Conservation (phyloP, 2,329 filamentous ascomycete genomes). For the Ophiosphaerella korrae region DNA sequence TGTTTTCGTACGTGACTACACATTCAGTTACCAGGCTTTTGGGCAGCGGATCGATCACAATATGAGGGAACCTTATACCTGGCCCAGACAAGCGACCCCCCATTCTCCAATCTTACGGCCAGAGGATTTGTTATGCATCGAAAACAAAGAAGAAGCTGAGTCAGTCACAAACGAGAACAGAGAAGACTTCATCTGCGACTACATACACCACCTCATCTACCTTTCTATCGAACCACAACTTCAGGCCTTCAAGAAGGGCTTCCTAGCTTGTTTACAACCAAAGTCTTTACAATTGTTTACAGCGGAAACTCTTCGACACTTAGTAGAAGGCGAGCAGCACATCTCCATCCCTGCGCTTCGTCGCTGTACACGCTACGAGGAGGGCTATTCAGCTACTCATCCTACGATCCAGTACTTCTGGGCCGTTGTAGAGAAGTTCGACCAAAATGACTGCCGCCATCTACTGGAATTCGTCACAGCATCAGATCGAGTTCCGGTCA, state of each 20-base stretch:
- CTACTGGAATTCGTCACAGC: conserved; percentile 95
- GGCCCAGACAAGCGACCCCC: neutral
- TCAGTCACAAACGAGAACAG: conserved; percentile 84
- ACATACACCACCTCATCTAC: conserved; percentile 81
- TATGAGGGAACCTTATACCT: conserved; percentile 48
- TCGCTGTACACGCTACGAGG: conserved; percentile 74
- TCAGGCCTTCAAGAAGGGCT: conserved; percentile 79
- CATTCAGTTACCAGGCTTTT: conserved; percentile 73
- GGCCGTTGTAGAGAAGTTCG: conserved; percentile 73
- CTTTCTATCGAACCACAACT: conserved; percentile 78
- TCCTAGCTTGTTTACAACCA: conserved; percentile 73
- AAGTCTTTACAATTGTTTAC: conserved; percentile 64
- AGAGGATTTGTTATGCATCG: neutral
- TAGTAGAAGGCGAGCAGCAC: conserved; percentile 82
- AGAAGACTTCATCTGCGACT: conserved; percentile 78
- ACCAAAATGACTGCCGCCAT: conserved; percentile 71
- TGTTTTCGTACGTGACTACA: conserved; percentile 81
- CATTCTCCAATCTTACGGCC: neutral
- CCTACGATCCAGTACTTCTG: conserved; percentile 80
- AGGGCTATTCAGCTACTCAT: conserved; percentile 73
- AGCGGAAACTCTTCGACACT: conserved; percentile 65
- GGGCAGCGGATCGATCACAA: conserved; percentile 60
- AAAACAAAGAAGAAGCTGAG: conserved; percentile 61
- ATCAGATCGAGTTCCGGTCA: conserved; percentile 86
- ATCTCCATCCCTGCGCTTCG: conserved; percentile 79